Evolutionary conservation across 2,329 filamentous ascomycete genomes (phyloP), one percentile per base, ranked within the genome.

Genomic region (Fusarium haematococcum): DNA sequence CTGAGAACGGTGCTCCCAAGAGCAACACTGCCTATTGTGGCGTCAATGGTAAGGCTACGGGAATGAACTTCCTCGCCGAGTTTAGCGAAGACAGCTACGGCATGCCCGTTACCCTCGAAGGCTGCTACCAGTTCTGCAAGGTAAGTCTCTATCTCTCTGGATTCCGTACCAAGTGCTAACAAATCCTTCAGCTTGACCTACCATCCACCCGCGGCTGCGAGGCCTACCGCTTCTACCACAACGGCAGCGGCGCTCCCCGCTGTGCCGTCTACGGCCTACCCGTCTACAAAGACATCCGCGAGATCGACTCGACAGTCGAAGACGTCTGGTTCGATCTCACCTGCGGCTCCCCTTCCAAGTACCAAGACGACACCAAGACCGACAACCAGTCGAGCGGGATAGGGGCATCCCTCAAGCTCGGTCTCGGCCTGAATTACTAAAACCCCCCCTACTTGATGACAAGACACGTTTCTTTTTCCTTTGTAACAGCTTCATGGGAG

Each of bases 101-200:
- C 14, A 80, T 82, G 39, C 74, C 78, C 2, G 81, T 86, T 27
- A 84, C 82, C 3, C 76, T 84, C 9, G 77, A 82, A 67, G 84
- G 83, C 3, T 86, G 85, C 78, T 86, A 80, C 76, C 79, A 85
- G 68, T 84, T 85, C 77, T 86, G 85, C 71, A 71, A 74, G 60
- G 84, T 82, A 74, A 80, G 77, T 75, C 8, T 13, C 50, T 18
- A 5, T 18, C 8, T 20, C 35, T 30, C 18, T 23, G 6, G 23
- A 56, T 35, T 2, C 30, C 33, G 13, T 11, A 16, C 5, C 7
- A 62, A 63, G 4, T 32, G 27, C 64, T 67, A 41, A 65, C 57
- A 9, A 23, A 16, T n/a, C 35, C 20, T 48, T 52, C 63, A 84
- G 81, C 81, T 79, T 70, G 76, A 78, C 63, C 79, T 79, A 71